phyloP scores from a whole-genome alignment of 2,329 filamentous ascomycete species.

The Colletotrichum sp. region DNA sequence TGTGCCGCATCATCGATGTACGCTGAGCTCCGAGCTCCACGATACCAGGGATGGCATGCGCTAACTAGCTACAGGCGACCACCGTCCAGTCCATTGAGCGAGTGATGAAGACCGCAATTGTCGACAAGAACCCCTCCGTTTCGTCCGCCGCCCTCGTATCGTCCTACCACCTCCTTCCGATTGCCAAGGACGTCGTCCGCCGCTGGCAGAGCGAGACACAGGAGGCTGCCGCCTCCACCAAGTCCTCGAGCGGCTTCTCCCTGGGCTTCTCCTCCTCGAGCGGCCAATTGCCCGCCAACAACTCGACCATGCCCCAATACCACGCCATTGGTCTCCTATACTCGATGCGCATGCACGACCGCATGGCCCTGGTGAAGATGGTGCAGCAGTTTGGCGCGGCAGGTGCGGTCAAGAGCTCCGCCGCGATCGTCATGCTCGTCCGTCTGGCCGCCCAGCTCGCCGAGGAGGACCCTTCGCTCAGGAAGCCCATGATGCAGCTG shows the following conservation, averaged over 20 bases:
- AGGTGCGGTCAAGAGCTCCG: constrained; percentile 93
- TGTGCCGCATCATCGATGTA: constrained; percentile 97
- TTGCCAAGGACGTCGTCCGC: constrained; percentile 92
- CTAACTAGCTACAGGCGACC: constrained; percentile 65
- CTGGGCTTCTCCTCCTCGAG: constrained; percentile 88
- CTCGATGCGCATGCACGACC: constrained; percentile 96
- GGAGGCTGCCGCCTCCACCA: constrained; percentile 89
- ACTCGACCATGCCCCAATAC: constrained; percentile 98
- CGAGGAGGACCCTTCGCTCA: constrained; percentile 86
- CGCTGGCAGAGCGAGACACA: constrained; percentile 99
- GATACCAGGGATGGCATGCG: neutral
- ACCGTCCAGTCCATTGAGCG: constrained; percentile 98
- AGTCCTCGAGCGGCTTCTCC: constrained; percentile 88
- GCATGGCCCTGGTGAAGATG: constrained; percentile 99
- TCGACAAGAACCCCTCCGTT: constrained; percentile 98
- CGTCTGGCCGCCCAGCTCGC: constrained; percentile 91
- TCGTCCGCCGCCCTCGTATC: constrained; percentile 95
- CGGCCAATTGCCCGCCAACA: constrained; percentile 79
- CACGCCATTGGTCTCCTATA: constrained; percentile 97
- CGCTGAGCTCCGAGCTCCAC: constrained; percentile 35
- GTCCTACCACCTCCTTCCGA: constrained; percentile 95
- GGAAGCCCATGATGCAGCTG: constrained; percentile 96
- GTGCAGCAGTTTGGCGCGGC: constrained; percentile 97
- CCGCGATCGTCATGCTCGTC: constrained; percentile 90
- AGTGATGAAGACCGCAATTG: constrained; percentile 98